These are phyloP conservation scores for Diaporthe aspalathi DNA, from an alignment of 2,329 filamentous ascomycete genomes.

Conservation along the genomic window DNA sequence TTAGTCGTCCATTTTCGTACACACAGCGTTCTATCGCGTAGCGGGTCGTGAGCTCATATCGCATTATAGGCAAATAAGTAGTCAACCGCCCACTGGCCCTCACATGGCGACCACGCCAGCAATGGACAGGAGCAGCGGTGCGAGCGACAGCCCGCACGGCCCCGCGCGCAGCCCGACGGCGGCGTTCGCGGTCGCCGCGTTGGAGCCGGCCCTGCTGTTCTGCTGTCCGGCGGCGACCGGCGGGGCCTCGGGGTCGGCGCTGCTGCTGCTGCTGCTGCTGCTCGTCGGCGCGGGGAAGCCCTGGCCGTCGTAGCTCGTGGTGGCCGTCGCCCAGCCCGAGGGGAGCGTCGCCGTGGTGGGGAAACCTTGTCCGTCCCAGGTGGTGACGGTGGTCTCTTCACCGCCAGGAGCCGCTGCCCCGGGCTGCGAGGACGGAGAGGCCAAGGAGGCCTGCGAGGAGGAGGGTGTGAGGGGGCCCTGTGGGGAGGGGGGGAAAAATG, in stretches of 20 bases:
- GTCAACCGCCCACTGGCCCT: neutral
- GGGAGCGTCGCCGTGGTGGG: constrained; percentile 56
- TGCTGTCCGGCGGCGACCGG: constrained; percentile 3
- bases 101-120: constrained; percentile 18
- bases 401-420: constrained; percentile 49
- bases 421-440: constrained; percentile 52
- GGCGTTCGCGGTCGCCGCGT: neutral
- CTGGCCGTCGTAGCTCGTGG: constrained; percentile 57
- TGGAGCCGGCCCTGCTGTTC: constrained; percentile 13
- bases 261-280: no score
- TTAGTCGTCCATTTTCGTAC: constrained; percentile 13
- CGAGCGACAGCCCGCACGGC: neutral
- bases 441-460: constrained; percentile 61
- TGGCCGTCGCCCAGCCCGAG: constrained; percentile 47
- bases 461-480: constrained; percentile 55
- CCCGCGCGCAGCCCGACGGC: neutral
- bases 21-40: constrained; percentile 24
- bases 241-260: constrained; percentile 20
- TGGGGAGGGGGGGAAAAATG: neutral
- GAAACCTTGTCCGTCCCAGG: constrained; percentile 62
- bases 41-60: neutral
- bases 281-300: constrained; percentile 55
- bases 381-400: constrained; percentile 57
- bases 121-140: constrained; percentile 1
- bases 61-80: neutral